Base-by-base conservation (phyloP, 2,329 filamentous ascomycete species). In the Falciphora oryzae region DNA sequence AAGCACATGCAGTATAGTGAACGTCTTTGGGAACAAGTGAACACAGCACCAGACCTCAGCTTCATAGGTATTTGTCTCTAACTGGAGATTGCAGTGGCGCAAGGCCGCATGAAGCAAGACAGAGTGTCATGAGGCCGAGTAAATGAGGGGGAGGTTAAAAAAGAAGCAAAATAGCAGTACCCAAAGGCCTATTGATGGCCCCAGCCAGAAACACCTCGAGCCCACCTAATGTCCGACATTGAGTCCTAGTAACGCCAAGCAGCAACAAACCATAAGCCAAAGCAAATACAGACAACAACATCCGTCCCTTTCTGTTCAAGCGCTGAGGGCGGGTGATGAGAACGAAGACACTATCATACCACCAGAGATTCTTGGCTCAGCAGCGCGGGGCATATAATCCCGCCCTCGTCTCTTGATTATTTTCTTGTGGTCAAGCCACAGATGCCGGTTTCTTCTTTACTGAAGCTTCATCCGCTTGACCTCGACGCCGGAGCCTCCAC, bases 381-480 rank as follows among this genome's bases (percentile, higher is more conserved):
- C 6, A 53, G 44, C 22, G 6, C 16, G 1, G 44, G 35, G 8
- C 2, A 3, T 38, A 13, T 50, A 50, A 50, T 50, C 44, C 44
- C 8, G 44, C 4, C 22, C 22, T 53, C 44, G 44, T 53, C 5
- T n/a, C 22, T 38, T 22, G 18, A 22, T 11, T n/a, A 10, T 53
- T 10, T n/a, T 2, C 44, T 53, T 6, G 18, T n/a, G 44, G 18
- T 10, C 22, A n/a, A 22, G 22, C 18, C 8, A 7, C 7, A n/a
- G 22, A 53, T 53, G 44, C 22, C 22, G 7, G 44, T 22, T 8
- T 22, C 1, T 53, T 22, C 61, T 27, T 27, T 35, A 65, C 32
- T 72, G 71, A 67, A 75, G 78, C 73, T 79, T 84, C 72, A 83
- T 83, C 61, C 85, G 77, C 72, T 87, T 87, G 2, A 76, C 72